Base-by-base conservation (phyloP, 2,329 filamentous ascomycete species). In the Diplodia corticola region DNA sequence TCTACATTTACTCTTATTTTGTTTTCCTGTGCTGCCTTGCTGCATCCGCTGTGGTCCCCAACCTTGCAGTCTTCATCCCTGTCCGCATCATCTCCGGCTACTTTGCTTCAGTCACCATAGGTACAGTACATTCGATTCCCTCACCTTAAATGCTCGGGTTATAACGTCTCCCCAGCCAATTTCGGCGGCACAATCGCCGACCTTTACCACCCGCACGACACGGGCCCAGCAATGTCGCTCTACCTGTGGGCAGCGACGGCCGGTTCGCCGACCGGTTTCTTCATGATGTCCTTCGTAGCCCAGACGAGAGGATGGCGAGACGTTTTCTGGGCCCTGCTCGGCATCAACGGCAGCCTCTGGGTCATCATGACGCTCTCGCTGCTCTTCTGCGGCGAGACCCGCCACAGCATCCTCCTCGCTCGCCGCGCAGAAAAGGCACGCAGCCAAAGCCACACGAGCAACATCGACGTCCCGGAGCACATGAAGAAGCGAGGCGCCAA, bases 171-270 rank as follows among this genome's bases (percentile, higher is more conserved):
- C 15, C 13, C 46, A 66, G 64, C 74, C 9, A 77, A 77, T 44
- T 77, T 77, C 33, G 81, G 81, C 3, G 81, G 80, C 3, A 79
- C 80, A 0, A 81, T 82, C 50, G 80, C 81, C 2, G 80, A 83
- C 69, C 72, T 83, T 51, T 79, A 79, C 68, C 72, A 80, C 54
- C 73, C 81, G 68, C 73, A 79, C 63, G 75, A 80, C 49, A 80
- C 78, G 1, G 79, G 79, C 5, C 74, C 74, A 10, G 77, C 79
- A 0, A 80, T 80, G 78, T 75, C 73, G 5, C 71, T 78, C 49
- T 82, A 81, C 48, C 75, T 83, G 0, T 83, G 81, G 78, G 81
- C 81, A 1, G 81, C 81, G 0, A 82, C 80, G 0, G 77, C 77
- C 17, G 81, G 81, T 0, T 80, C 77, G 15, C 81, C 81, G 0